Base-by-base conservation (phyloP, 2,329 filamentous ascomycete genomes). In the Mycosphaerelloides madeirae region DNA sequence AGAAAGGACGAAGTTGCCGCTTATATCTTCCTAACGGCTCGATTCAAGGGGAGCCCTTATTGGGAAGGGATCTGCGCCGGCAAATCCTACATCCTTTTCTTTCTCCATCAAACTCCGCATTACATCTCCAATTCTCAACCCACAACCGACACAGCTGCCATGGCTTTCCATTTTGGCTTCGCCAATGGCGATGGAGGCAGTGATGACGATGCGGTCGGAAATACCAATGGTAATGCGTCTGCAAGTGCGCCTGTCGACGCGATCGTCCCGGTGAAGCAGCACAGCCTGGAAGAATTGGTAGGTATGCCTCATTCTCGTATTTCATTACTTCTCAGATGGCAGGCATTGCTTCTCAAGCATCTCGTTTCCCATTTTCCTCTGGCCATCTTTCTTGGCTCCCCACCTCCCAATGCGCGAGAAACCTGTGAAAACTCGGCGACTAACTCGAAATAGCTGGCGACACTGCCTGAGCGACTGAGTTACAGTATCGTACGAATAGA, bases 381-480 rank as follows among this genome's bases (percentile, higher is more conserved):
- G n/a, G n/a, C n/a, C n/a, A n/a, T 25, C 9, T 6, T 25, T 25
- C 22, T 25, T 9, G 22, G 6, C 9, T 25, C 22, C 5, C 6
- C 22, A 25, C 9, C 22, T 9, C 6, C 5, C 22, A 25, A 9
- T 25, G 22, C 22, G 22, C 5, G 22, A 25, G 9, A 6, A 38
- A 11, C 32, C n/a, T n/a, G n/a, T n/a, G n/a, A n/a, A n/a, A n/a
- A n/a, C n/a, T n/a, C n/a, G n/a, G 39, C 35, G 15, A 40, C 46
- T 46, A 16, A 45, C 34, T 25, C 13, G 6, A 9, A 29, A 6
- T 50, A 81, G 78, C 67, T 81, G 28, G 62, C 70, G 25, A 70
- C 67, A 18, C 72, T 91, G 35, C 87, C 87, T 1, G 85, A 83
- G 43, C 86, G 86, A 64, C 76, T 93, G 43, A 81, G 84, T 14